Evolutionary conservation across 2,329 filamentous ascomycete genomes (phyloP).

Genomic region (Zasmidium cellare): DNA sequence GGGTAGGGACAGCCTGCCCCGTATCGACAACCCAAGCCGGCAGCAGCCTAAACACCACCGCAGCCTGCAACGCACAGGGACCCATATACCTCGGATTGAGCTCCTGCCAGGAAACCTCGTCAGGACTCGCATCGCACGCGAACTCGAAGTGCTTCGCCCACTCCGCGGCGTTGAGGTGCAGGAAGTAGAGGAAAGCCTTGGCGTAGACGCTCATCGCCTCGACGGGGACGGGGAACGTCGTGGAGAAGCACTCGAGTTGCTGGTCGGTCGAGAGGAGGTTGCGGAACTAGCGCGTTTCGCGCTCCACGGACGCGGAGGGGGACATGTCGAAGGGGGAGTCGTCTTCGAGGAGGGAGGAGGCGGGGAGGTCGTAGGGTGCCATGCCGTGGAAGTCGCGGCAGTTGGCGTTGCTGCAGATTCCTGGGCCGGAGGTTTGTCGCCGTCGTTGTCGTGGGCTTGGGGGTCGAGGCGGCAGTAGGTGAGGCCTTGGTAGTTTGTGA

Average conservation of each 20-base stretch:
- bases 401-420: constrained; percentile 16
- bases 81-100: constrained; percentile 17
- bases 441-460: constrained; percentile 6
- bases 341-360: constrained; percentile 5
- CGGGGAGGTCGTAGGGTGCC: background rate
- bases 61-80: constrained; percentile 4
- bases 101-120: constrained; percentile 7
- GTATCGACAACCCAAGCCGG: background rate
- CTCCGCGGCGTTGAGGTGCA: background rate
- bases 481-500: constrained; percentile 10
- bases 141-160: background rate
- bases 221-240: constrained; percentile 5
- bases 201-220: constrained; percentile 1
- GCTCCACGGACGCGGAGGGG: constrained; percentile 11
- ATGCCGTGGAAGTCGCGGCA: constrained; percentile 10
- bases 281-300: constrained; percentile 14
- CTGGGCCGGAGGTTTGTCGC: constrained; percentile 12
- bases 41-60: background rate
- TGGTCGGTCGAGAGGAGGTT: constrained; percentile 10
- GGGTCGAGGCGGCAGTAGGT: constrained; percentile 12
- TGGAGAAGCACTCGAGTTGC: constrained; percentile 11
- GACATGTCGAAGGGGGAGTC: constrained; percentile 15
- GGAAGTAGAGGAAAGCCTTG: background rate
- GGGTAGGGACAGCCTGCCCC: constrained; percentile 1
- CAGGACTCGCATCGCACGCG: background rate